Percentiles rank a stretch among this genome's conserved stretches.
phyloP scores from a whole-genome alignment of 2,329 filamentous ascomycete genomes.

The Cladobotryum mycophilum region DNA sequence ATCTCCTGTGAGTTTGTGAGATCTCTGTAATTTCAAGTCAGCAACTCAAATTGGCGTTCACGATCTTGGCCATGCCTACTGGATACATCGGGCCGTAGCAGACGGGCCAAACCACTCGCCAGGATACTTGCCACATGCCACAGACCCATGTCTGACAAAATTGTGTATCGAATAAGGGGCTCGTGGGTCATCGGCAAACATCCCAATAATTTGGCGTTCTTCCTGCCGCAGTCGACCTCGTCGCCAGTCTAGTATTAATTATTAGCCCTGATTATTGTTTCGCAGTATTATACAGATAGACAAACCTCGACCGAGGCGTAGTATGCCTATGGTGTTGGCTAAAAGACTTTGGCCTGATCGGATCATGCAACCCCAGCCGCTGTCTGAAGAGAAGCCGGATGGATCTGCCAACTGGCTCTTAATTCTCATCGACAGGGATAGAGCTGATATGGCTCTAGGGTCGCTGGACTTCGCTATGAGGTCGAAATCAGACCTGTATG shows the following conservation, averaged over 20 bases:
- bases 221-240: constrained; percentile 49
- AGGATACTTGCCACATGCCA: constrained; percentile 85
- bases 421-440: constrained; percentile 80
- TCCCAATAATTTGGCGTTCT: constrained; percentile 65
- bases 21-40: constrained; percentile 47
- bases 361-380: constrained; percentile 99
- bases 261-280: constrained; percentile 7
- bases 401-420: constrained; percentile 74
- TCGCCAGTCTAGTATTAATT: constrained; percentile 59
- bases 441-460: constrained; percentile 59
- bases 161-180: constrained; percentile 93
- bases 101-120: constrained; percentile 99
- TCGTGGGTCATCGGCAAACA: constrained; percentile 80
- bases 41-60: neutral
- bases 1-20: constrained; percentile 61
- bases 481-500: constrained; percentile 82
- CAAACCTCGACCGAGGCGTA: constrained; percentile 72
- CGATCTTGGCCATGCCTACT: constrained; percentile 50
- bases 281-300: neutral
- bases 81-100: constrained; percentile 87
- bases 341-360: constrained; percentile 88
- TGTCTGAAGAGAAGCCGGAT: constrained; percentile 82
- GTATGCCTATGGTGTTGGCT: constrained; percentile 72
- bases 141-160: constrained; percentile 83
- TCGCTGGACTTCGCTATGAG: constrained; percentile 74